Conservation (phyloP, 176 grass and related monocot species). For the Rhynchospora tenuis region DNA sequence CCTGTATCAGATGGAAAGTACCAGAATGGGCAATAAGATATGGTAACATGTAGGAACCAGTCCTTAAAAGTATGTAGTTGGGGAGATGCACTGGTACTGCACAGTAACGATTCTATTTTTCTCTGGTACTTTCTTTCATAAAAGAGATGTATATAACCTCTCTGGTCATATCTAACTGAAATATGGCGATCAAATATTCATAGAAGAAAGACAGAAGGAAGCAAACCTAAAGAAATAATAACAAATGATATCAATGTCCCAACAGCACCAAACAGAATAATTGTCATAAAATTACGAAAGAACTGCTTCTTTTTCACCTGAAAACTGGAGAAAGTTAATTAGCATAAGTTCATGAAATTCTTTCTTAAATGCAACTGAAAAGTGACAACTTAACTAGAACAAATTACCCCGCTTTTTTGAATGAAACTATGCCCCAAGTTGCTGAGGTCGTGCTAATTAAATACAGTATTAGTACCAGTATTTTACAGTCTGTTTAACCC, state of each 20-base stretch:
- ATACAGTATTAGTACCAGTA: background rate
- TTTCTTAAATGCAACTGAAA: background rate
- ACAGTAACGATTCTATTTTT: conserved; percentile 51
- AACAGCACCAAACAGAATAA: conserved; percentile 64
- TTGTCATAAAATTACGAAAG: conserved; percentile 82
- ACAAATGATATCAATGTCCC: conserved; percentile 74
- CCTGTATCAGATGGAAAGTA: background rate
- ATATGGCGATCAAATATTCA: background rate
- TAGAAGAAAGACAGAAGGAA: conserved; percentile 17
- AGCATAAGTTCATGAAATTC: background rate
- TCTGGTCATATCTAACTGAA: background rate
- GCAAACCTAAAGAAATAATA: conserved; percentile 67
- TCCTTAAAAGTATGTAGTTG: background rate
- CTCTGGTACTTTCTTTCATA: background rate
- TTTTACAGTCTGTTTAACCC: background rate
- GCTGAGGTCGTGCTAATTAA: background rate
- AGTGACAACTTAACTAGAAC: background rate
- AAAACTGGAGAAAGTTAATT: conserved; percentile 35
- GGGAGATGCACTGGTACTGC: background rate
- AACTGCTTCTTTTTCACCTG: conserved; percentile 93
- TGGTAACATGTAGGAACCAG: background rate
- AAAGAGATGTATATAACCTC: background rate
- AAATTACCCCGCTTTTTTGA: background rate
- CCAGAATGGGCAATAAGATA: background rate
- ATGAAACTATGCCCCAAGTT: background rate